These are phyloP conservation scores for Wallacemonas sp. DNA, from an alignment of 208 protist genomes.

Conservation along the genomic window DNA sequence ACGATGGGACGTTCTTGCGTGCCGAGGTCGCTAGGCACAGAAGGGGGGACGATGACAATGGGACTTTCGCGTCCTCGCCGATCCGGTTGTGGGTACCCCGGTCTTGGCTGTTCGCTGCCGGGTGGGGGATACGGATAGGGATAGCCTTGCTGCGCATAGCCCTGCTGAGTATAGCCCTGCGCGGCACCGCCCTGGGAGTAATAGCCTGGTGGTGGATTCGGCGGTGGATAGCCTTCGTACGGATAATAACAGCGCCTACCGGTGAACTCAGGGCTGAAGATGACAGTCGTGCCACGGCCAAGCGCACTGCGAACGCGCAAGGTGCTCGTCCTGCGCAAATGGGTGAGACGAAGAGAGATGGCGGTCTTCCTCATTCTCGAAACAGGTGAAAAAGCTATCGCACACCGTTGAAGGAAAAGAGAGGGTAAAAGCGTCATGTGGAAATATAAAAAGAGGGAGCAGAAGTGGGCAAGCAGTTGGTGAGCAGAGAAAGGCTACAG, in stretches of 20 bases:
- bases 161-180: background rate
- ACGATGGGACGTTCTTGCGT: conserved; percentile 78
- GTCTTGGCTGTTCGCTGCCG: background rate
- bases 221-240: conserved; percentile 30
- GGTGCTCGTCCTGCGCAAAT: conserved; percentile 1
- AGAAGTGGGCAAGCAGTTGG: background rate
- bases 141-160: background rate
- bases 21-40: conserved; percentile 50
- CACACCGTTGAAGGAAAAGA: background rate
- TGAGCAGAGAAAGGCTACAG: background rate
- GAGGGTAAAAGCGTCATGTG: conserved; percentile 1
- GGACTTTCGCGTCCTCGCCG: conserved; percentile 7
- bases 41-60: conserved; percentile 9
- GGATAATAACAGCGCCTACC: conserved; percentile 32
- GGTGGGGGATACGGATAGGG: conserved; percentile 11
- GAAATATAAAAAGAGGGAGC: background rate
- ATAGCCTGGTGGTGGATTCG: conserved; percentile 34
- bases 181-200: too few relatives aligned
- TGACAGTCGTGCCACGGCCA: conserved; percentile 14
- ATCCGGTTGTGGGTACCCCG: conserved; percentile 17
- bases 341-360: background rate
- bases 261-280: conserved; percentile 22
- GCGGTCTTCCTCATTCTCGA: conserved; percentile 6
- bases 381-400: background rate
- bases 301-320: background rate